Evolutionary conservation across 441 rosid genomes (phyloP).

Genomic region (Adansonia madagascariensis): DNA sequence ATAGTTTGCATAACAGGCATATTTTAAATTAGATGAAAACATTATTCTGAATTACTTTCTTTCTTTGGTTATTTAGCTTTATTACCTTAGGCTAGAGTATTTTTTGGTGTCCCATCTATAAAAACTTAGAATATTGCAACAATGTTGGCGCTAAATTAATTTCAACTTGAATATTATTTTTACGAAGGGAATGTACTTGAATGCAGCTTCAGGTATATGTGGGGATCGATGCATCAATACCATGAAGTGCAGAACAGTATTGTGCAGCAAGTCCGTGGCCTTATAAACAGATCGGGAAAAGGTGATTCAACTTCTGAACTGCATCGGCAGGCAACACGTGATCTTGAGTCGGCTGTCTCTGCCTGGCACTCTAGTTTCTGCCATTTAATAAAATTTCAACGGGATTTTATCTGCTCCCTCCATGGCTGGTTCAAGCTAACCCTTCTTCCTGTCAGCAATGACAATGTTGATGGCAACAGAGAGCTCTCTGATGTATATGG

Average conservation of each 20-base stretch:
- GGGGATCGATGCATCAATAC: conserved; percentile 81
- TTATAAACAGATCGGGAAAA: conserved; percentile 64
- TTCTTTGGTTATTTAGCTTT: neutral
- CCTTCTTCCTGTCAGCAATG: conserved; percentile 70
- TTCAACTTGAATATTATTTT: conserved; percentile 1
- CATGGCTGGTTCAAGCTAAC: conserved; percentile 93
- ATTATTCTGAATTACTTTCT: neutral
- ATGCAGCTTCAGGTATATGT: conserved; percentile 93
- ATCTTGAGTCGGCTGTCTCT: conserved; percentile 81
- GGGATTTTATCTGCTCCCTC: conserved; percentile 69
- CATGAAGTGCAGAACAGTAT: conserved; percentile 82
- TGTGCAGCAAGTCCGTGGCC: conserved; percentile 96
- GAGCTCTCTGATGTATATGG: conserved; percentile 55
- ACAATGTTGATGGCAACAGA: conserved; percentile 39
- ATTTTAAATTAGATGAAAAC: neutral
- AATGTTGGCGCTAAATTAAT: neutral
- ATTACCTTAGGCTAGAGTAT: neutral
- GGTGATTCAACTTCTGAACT: conserved; percentile 88
- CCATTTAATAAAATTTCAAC: conserved; percentile 73
- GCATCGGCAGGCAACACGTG: conserved; percentile 89
- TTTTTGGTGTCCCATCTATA: neutral
- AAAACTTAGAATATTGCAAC: neutral
- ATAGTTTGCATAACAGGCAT: neutral
- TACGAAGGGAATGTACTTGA: neutral
- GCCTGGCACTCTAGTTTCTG: conserved; percentile 91